Conservation (phyloP, 495 filamentous ascomycete species). For the Hypoxylon crocopeplum region DNA sequence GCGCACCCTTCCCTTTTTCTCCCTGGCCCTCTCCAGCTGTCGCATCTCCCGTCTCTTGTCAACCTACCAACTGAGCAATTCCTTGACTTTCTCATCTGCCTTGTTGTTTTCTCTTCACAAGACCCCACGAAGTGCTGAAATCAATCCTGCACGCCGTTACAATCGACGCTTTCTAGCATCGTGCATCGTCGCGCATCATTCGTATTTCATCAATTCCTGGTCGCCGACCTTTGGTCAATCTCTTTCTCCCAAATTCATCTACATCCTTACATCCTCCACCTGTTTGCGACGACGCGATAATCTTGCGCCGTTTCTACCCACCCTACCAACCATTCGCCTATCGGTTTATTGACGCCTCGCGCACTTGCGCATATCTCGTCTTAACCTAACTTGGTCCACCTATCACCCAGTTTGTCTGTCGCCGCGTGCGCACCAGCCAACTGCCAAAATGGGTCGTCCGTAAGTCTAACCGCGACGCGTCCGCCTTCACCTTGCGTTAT, state of each 20-base stretch:
- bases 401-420: not conserved
- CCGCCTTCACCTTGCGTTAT: not conserved
- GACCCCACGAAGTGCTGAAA: not conserved
- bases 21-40: slow-evolving; percentile 1
- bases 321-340: too few relatives aligned
- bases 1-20: not conserved
- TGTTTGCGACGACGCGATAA: not conserved
- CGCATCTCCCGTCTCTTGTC: slow-evolving; percentile 9
- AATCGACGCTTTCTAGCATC: not conserved
- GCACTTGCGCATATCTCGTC: not conserved
- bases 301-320: too few relatives aligned
- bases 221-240: not conserved
- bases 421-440: slow-evolving; percentile 23
- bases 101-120: slow-evolving; percentile 22
- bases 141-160: slow-evolving; percentile 13
- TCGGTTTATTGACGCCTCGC: not conserved
- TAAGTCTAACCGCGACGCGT: slow-evolving; percentile 58
- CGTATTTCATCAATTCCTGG: not conserved
- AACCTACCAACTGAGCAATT: not conserved
- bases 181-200: slow-evolving; percentile 18
- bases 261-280: not conserved
- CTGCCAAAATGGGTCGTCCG: slow-evolving; percentile 76
- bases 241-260: not conserved
- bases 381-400: not conserved
- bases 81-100: not conserved